Evolutionary conservation across 106 monocot species (phyloP), one percentile per base, ranked within the genome.

Genomic region (Allium cepa): DNA sequence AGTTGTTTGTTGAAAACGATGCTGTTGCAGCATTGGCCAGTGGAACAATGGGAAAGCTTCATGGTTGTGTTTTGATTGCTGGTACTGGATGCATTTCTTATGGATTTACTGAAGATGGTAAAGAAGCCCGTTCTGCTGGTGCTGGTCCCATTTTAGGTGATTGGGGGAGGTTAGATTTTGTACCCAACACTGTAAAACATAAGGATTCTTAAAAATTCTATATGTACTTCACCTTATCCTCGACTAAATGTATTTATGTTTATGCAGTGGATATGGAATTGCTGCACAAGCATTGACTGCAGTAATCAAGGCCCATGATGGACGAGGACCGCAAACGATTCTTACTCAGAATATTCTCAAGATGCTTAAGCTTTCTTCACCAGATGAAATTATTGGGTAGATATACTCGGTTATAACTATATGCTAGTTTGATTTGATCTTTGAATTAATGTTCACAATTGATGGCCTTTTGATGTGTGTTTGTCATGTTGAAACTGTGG

Each of bases 191-290:
- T 26, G 52, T 27, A 62, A 45, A 11, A 36, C 36, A 36, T 5
- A 36, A 3, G 5, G 4, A 36, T 5, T 4, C 36, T 36, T 36
- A 36, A 5, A 36, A 36, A 1, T 36, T 36, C 5, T 36, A 36
- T 5, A 36, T 36, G 36, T 36, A 36, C 36, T 36, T 36, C 36
- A 36, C 36, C 36, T 3, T 36, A 36, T 36, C 36, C 36, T 36
- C 4, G 13, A 62, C 28, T 28, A 26, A 11, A 64, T 49, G 59
- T 59, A 22, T 59, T 13, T 22, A 59, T 36, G 36, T 36, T 55
- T 80, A 71, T 81, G 84, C 99, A 99, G 99, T 81, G 99, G 99
- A 64, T 90, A 90, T 85, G 99, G 99, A 63, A 99, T 99, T 79
- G 89, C 90, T 79, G 80, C 89, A 69, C 99, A 85, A 64, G 99